These are phyloP conservation scores for Colletotrichum echinochloae DNA, from an alignment of 2,329 filamentous ascomycete genomes.

Conservation along the genomic window DNA sequence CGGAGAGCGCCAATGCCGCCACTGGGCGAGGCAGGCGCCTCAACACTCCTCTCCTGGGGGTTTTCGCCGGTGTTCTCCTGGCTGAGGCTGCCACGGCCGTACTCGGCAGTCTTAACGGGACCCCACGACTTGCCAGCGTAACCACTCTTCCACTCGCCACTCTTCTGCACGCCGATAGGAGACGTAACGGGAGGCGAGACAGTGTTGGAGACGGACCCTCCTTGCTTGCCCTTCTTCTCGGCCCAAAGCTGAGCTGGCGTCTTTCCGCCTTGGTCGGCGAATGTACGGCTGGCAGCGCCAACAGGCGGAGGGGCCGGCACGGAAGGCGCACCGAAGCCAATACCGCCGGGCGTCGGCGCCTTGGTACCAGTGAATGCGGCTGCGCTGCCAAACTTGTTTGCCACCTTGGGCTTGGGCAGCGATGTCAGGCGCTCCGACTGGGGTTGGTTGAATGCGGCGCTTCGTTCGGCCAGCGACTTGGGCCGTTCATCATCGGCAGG, in stretches of 20 bases:
- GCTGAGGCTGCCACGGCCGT: slow-evolving; percentile 68
- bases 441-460: slow-evolving; percentile 74
- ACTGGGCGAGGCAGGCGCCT: slow-evolving; percentile 65
- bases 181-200: slow-evolving; percentile 57
- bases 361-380: slow-evolving; percentile 87
- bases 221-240: slow-evolving; percentile 91
- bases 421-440: slow-evolving; percentile 85
- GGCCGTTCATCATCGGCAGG: slow-evolving; percentile 50
- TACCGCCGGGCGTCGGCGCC: slow-evolving; percentile 80
- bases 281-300: slow-evolving; percentile 88
- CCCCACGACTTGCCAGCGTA: slow-evolving; percentile 93
- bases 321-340: slow-evolving; percentile 73
- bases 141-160: slow-evolving; percentile 91
- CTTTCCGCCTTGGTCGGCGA: slow-evolving; percentile 94
- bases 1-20: slow-evolving; percentile 80
- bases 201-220: slow-evolving; percentile 63
- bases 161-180: slow-evolving; percentile 75
- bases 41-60: slow-evolving; percentile 56
- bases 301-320: slow-evolving; percentile 70
- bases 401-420: slow-evolving; percentile 93
- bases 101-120: slow-evolving; percentile 80
- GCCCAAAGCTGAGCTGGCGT: slow-evolving; percentile 98
- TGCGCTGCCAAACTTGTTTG: slow-evolving; percentile 84
- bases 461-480: slow-evolving; percentile 80
- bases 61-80: slow-evolving; percentile 74